phyloP scores from a whole-genome alignment of 768 basidiomycete species.

The Rhodotorula sphaerocarpa region DNA sequence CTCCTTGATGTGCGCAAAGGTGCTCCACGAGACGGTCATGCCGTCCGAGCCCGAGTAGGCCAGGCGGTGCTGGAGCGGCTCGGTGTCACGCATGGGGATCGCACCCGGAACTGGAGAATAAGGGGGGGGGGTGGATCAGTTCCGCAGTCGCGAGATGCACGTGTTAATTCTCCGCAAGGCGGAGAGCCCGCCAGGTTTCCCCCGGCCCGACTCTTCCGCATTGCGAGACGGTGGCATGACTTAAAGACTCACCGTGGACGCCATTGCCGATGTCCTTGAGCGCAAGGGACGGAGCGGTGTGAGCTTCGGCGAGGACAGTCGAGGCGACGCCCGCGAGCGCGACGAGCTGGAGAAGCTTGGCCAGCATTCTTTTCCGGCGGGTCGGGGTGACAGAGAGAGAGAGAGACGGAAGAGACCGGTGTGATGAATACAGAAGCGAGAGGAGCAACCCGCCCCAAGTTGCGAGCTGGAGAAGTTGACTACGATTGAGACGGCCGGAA shows the following conservation, averaged over 20 bases:
- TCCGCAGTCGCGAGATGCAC: no score
- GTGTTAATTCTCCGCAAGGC: no score
- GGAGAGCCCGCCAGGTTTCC: no score
- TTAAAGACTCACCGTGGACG: constrained; percentile 13
- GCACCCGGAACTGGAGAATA: constrained; percentile 30
- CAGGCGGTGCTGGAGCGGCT: constrained; percentile 33
- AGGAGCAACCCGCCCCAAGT: background rate
- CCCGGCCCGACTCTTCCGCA: no score
- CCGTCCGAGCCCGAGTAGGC: constrained; percentile 22
- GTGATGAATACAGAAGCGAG: background rate
- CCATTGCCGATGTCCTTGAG: constrained; percentile 17
- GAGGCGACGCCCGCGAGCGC: background rate
- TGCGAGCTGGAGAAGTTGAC: no score
- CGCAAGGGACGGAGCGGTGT: background rate
- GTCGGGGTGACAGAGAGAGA: background rate
- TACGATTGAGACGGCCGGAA: no score
- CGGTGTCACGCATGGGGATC: constrained; percentile 13
- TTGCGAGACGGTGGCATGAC: no score
- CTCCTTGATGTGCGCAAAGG: constrained; percentile 9
- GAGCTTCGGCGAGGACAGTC: background rate
- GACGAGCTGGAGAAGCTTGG: background rate
- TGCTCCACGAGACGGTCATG: constrained; percentile 27
- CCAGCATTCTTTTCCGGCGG: background rate
- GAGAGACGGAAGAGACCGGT: background rate
- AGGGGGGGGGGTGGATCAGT: background rate